A percentile compares a stretch with the other conserved stretches of the same genome.
phyloP scores from a whole-genome alignment of 163 green algal species.

The Chlamydomonas reinhardtii region DNA sequence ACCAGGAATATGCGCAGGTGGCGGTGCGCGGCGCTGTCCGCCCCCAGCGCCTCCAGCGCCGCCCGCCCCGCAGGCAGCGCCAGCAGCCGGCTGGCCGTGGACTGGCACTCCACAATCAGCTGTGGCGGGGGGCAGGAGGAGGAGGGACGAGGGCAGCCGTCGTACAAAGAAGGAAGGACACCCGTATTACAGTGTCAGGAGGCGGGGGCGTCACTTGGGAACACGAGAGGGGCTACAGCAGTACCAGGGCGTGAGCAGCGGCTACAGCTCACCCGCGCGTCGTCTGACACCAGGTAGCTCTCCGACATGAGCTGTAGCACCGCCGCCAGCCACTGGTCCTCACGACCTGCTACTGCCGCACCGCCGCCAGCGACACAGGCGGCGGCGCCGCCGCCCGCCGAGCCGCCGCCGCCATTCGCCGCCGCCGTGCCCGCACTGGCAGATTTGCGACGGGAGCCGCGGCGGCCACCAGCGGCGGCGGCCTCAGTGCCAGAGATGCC shows the following conservation, averaged over 20 bases:
- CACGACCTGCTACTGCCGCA: neutral
- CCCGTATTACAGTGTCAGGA: too few relatives aligned
- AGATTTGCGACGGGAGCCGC: neutral
- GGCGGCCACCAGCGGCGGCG: neutral
- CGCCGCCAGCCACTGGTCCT: neutral
- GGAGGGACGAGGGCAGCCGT: neutral
- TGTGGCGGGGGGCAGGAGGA: neutral
- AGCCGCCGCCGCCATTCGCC: neutral
- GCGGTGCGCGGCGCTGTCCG: neutral
- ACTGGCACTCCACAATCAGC: slow-evolving; percentile 43
- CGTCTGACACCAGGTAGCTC: slow-evolving; percentile 25
- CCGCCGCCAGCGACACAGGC: neutral
- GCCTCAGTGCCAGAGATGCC: neutral
- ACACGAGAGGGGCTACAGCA: too few relatives aligned
- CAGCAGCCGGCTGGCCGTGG: slow-evolving; percentile 31
- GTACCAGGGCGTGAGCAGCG: too few relatives aligned
- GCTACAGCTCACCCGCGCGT: slow-evolving; percentile 17
- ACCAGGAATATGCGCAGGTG: slow-evolving; percentile 29
- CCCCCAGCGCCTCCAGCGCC: slow-evolving; percentile 9
- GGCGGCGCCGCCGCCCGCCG: neutral
- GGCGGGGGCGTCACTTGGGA: too few relatives aligned
- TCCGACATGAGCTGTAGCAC: slow-evolving; percentile 38
- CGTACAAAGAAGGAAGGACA: too few relatives aligned
- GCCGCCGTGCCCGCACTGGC: neutral
- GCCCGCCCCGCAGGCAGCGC: slow-evolving; percentile 22